phyloP scores from a whole-genome alignment of 2,329 filamentous ascomycete species.

The Cadophora sp. region DNA sequence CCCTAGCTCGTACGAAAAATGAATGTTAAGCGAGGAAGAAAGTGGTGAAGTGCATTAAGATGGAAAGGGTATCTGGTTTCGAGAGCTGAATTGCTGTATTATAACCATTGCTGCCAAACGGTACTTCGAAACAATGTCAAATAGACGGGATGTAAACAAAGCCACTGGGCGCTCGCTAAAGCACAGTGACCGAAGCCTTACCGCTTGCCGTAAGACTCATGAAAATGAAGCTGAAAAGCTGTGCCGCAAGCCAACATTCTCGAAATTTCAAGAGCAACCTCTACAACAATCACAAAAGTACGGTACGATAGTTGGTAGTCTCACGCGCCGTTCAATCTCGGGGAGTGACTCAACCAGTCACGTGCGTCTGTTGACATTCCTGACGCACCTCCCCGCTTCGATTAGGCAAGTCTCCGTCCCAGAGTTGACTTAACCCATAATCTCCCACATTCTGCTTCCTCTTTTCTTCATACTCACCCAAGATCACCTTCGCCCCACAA shows the following conservation, averaged over 20 bases:
- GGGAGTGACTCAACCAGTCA: neutral
- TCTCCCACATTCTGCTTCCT: neutral
- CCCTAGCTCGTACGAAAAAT: too few relatives aligned
- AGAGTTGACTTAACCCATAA: neutral
- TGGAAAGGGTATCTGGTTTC: too few relatives aligned
- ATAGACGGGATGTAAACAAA: conserved; percentile 13
- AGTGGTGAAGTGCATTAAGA: too few relatives aligned
- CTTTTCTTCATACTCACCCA: neutral
- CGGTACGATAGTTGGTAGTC: neutral
- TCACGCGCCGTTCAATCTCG: neutral
- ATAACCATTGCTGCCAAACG: too few relatives aligned
- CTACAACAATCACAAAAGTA: neutral
- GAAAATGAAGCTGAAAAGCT: conserved; percentile 5
- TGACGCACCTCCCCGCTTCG: conserved; percentile 8
- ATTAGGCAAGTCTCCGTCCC: neutral
- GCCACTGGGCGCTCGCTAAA: neutral
- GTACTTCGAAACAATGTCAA: too few relatives aligned
- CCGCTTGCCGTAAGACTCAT: conserved; percentile 14
- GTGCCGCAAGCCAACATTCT: neutral
- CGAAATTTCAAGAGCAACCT: neutral
- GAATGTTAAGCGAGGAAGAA: too few relatives aligned
- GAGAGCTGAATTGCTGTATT: too few relatives aligned
- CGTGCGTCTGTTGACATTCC: neutral
- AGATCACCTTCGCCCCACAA: neutral
- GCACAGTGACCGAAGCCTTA: neutral